These are phyloP conservation scores for Penicillium pulvis DNA, from an alignment of 495 filamentous ascomycete genomes.

Conservation along the genomic window DNA sequence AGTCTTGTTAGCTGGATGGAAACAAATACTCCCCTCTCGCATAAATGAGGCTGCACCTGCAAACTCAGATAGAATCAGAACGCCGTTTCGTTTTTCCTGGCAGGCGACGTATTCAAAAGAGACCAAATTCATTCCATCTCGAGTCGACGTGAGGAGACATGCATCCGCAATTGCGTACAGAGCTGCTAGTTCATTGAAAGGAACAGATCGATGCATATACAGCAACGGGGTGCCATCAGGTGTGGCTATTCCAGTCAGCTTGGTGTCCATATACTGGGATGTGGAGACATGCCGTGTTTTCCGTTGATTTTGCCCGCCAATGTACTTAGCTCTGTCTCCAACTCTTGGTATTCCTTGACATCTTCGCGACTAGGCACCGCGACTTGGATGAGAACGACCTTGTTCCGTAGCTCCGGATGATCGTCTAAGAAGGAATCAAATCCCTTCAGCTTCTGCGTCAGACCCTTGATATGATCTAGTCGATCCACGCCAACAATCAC, in stretches of 20 bases:
- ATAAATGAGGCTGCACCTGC: slow-evolving; percentile 86
- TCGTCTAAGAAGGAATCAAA: slow-evolving; percentile 89
- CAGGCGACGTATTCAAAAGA: slow-evolving; percentile 95
- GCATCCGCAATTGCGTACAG: slow-evolving; percentile 88
- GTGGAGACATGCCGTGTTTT: slow-evolving; percentile 38
- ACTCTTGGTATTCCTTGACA: slow-evolving; percentile 94
- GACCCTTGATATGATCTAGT: slow-evolving; percentile 93
- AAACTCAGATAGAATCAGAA: slow-evolving; percentile 91
- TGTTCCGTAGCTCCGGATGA: slow-evolving; percentile 88
- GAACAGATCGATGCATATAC: slow-evolving; percentile 89
- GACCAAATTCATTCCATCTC: slow-evolving; percentile 98
- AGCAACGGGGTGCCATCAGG: slow-evolving; percentile 93
- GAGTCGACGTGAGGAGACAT: slow-evolving; percentile 84
- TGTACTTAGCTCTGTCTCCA: slow-evolving; percentile 86
- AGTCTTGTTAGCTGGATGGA: slow-evolving; percentile 62
- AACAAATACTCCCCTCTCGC: slow-evolving; percentile 73
- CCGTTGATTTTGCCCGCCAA: slow-evolving; percentile 92
- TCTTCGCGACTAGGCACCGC: slow-evolving; percentile 90
- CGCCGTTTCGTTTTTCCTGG: slow-evolving; percentile 79
- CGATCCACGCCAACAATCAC: slow-evolving; percentile 92
- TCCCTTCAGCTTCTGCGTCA: slow-evolving; percentile 92
- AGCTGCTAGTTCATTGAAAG: slow-evolving; percentile 88
- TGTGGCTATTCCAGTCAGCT: slow-evolving; percentile 52
- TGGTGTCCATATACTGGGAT: not conserved
- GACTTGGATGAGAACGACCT: slow-evolving; percentile 90